Conservation (phyloP, 257 asterid genomes). For the Agastache rugosa region DNA sequence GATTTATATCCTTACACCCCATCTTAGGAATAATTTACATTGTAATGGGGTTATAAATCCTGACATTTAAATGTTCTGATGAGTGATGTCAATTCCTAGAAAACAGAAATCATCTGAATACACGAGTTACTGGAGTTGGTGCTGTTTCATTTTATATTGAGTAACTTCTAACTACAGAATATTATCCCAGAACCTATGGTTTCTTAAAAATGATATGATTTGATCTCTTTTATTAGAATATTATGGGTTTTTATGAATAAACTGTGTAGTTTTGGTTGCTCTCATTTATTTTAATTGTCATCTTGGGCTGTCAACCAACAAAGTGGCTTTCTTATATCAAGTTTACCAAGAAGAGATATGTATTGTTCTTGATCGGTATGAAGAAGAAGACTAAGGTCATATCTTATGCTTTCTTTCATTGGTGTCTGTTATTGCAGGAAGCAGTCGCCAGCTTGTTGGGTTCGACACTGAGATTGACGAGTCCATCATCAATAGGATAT, state of each 20-base stretch:
- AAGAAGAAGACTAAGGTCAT: constrained; percentile 19
- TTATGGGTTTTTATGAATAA: neutral
- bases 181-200: no score
- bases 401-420: constrained; percentile 4
- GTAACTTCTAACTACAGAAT: no score
- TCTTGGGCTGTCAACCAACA: neutral
- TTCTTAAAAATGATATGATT: neutral
- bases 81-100: neutral
- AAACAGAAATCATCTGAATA: neutral
- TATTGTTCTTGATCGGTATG: neutral
- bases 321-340: neutral
- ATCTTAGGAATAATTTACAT: constrained; percentile 9
- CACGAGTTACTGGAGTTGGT: no score
- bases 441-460: constrained; percentile 93
- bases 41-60: neutral
- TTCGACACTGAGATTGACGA: constrained; percentile 74
- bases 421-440: constrained; percentile 58
- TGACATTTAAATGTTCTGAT: neutral
- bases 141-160: no score
- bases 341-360: no score
- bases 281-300: neutral
- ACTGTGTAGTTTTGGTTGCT: neutral
- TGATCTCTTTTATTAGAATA: neutral
- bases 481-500: constrained; percentile 67
- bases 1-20: neutral